Base-by-base conservation (phyloP, 495 filamentous ascomycete genomes). In the Aspergillus avenaceus region DNA sequence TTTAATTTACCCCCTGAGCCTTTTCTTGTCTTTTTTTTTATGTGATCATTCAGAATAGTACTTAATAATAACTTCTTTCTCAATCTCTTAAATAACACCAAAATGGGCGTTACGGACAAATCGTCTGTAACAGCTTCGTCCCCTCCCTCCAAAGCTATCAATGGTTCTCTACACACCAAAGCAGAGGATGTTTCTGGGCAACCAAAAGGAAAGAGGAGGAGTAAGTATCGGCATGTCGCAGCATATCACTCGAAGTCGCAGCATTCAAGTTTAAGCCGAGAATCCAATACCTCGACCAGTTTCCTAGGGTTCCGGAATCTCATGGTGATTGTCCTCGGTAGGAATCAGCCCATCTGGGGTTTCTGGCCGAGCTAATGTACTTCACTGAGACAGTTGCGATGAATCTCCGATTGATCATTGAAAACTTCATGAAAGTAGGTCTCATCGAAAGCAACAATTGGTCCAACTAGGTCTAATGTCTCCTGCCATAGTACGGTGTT, bases 231-330 rank as follows among this genome's bases (percentile, higher is more conserved):
- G 49, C 93, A 98, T 81, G 79, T 92, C 43, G 86, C 85, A 54
- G 90, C 90, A 11, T 82, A 92, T 34, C 93, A 98, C 67, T 83
- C 85, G 9, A 54, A 78, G 52, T 65, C 75, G 26, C 79, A 77
- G 14, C 82, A 86, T 34, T 96, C 93, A 16, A 90, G 87, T 55
- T 76, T 98, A 16, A 96, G 89, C 70, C 84, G 88, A 45, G 93
- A 96, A 60, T 73, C 89, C 1, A 72, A 80, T 34, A 72, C 67
- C 8, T 70, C 83, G 13, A 87, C 91, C 18, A 95, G 87, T 61
- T 97, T 97, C 62, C 65, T 96, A 34, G 93, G 93, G 0, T 97
- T 98, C 59, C 77, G 91, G 26, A 98, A 98, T 57, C 75, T 98
- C 41, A 97, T 97, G 92, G 88, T 96, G 11, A 84, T 97, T 53